These are phyloP conservation scores for Letharia columbiana DNA, from an alignment of 495 filamentous ascomycete species.

Conservation along the genomic window DNA sequence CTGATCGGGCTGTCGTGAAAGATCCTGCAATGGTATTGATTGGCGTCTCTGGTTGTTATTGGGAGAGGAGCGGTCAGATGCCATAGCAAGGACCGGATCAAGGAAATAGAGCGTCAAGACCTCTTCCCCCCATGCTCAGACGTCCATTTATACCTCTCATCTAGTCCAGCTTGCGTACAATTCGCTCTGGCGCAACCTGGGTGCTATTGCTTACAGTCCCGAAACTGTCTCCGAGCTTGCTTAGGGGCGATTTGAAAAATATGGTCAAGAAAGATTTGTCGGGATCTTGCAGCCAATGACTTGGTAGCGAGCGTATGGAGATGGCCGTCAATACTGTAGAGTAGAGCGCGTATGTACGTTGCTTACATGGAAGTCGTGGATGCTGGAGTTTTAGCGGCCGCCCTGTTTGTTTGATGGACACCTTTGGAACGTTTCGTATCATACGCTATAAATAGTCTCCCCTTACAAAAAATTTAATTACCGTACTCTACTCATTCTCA, in stretches of 20 bases:
- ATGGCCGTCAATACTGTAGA: background rate
- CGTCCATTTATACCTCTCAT: constrained; percentile 8
- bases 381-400: background rate
- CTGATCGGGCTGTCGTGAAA: constrained; percentile 52
- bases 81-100: constrained; percentile 37
- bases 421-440: background rate
- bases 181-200: constrained; percentile 9
- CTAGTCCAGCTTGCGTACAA: constrained; percentile 5
- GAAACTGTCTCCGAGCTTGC: background rate
- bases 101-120: constrained; percentile 8
- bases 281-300: background rate
- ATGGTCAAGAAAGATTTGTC: background rate
- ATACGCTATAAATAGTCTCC: background rate
- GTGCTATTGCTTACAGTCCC: background rate
- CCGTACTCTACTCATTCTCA: background rate
- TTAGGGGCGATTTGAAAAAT: background rate
- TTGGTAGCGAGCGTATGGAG: constrained; percentile 2
- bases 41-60: constrained; percentile 46
- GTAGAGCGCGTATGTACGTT: background rate
- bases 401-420: constrained; percentile 6
- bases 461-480: background rate
- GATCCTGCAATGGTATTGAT: constrained; percentile 77
- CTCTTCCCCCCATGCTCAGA: constrained; percentile 13
- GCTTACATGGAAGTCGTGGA: background rate
- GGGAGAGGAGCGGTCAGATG: constrained; percentile 46